These are phyloP conservation scores for Lachancea lanzarotensis DNA, from an alignment of 805 yeast genomes.

Conservation along the genomic window DNA sequence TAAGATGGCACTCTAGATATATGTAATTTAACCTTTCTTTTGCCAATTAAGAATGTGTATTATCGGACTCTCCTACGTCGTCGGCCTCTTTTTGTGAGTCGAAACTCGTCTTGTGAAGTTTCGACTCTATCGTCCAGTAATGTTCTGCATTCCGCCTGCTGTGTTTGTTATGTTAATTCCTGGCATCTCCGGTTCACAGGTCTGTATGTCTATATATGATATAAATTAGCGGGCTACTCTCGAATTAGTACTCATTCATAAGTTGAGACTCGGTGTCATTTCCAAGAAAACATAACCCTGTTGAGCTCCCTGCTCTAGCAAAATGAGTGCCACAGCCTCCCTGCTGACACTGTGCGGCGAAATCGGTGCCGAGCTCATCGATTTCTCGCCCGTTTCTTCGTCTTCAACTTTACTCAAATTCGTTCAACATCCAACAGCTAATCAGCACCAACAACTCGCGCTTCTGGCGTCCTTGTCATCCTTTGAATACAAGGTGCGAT, in stretches of 20 bases:
- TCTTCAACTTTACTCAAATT: neutral
- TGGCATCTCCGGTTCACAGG: no score
- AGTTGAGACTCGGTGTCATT: no score
- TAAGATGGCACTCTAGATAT: neutral
- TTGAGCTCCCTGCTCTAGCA: neutral
- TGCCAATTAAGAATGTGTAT: neutral
- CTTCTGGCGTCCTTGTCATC: neutral
- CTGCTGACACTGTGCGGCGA: slow-evolving; percentile 6
- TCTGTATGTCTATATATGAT: no score
- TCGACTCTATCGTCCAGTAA: no score
- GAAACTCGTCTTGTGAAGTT: no score
- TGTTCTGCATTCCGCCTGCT: no score
- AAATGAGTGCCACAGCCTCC: slow-evolving; percentile 5
- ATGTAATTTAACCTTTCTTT: slow-evolving; percentile 2
- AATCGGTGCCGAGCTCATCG: slow-evolving; percentile 1
- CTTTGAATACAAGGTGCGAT: neutral
- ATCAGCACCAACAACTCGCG: neutral
- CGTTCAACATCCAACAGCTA: neutral
- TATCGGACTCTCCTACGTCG: no score
- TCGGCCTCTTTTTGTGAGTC: no score
- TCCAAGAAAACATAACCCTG: no score
- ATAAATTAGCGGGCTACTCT: no score
- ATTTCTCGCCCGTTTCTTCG: neutral
- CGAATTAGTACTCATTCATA: no score
- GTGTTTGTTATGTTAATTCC: no score